phyloP scores from a whole-genome alignment of 805 yeast genomes.

The Wickerhamiella parazyma region DNA sequence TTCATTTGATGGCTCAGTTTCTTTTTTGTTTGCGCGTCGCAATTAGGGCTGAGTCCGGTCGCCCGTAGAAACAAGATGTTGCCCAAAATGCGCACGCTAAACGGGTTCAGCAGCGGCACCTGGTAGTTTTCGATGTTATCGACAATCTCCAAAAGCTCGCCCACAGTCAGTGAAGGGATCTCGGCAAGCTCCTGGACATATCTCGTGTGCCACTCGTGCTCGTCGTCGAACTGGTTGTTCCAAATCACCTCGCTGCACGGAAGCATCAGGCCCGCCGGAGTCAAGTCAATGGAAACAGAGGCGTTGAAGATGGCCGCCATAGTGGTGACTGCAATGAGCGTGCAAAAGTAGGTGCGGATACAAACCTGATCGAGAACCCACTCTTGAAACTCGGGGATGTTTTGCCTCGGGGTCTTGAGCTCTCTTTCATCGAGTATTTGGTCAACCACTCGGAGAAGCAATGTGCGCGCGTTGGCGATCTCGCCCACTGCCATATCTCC shows the following conservation, averaged over 20 bases:
- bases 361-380: constrained; percentile 24
- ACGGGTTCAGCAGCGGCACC: constrained; percentile 7
- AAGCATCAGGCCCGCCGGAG: constrained; percentile 16
- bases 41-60: not conserved
- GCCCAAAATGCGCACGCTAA: constrained; percentile 9
- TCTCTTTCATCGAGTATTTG: constrained; percentile 9
- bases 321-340: constrained; percentile 21
- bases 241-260: constrained; percentile 26
- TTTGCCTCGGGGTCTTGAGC: not conserved
- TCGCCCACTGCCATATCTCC: constrained; percentile 18
- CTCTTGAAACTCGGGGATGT: constrained; percentile 13
- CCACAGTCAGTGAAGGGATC: constrained; percentile 2
- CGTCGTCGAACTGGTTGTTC: constrained; percentile 19
- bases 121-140: not conserved
- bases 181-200: constrained; percentile 1
- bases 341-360: constrained; percentile 23
- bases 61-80: constrained; percentile 8
- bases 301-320: constrained; percentile 22
- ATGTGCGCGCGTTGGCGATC: constrained; percentile 19
- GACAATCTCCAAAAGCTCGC: constrained; percentile 7
- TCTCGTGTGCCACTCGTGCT: constrained; percentile 16
- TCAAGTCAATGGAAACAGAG: constrained; percentile 10
- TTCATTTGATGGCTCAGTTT: constrained; percentile 2
- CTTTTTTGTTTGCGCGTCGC: not conserved
- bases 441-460: constrained; percentile 15